Percentiles rank a stretch among this genome's conserved stretches.
Conservation (phyloP, 352 stramenopile genomes). For the Phytophthora agathidicida region DNA sequence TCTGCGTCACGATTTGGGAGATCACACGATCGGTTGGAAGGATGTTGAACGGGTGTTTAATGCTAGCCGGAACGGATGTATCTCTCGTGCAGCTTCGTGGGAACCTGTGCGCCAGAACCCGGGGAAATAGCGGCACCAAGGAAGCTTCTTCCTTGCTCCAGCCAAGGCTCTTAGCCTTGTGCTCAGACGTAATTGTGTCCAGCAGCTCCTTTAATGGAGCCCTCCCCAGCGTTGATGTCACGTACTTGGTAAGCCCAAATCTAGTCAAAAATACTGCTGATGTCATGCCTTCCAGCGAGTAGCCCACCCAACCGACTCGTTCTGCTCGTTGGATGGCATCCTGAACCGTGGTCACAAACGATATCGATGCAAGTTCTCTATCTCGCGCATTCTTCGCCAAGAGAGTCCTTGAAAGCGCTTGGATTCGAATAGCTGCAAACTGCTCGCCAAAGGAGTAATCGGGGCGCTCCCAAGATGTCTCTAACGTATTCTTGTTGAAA, state of each 20-base stretch:
- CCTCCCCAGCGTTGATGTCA: conserved; percentile 33
- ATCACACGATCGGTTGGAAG: conserved; percentile 56
- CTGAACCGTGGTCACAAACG: conserved; percentile 51
- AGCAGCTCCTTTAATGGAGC: conserved; percentile 40
- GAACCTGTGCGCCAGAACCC: conserved; percentile 26
- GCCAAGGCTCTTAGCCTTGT: conserved; percentile 48
- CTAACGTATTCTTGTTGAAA: conserved; percentile 45
- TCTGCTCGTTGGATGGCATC: conserved; percentile 27
- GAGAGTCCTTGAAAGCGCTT: conserved; percentile 60
- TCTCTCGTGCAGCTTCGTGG: conserved; percentile 39
- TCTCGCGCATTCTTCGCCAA: conserved; percentile 40
- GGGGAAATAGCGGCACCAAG: conserved; percentile 38
- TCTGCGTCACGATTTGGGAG: conserved; percentile 56
- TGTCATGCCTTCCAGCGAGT: conserved; percentile 78
- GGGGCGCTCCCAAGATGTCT: conserved; percentile 63
- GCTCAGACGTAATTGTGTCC: conserved; percentile 31
- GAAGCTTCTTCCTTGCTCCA: conserved; percentile 69
- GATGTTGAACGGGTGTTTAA: conserved; percentile 71
- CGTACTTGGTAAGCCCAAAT: conserved; percentile 65
- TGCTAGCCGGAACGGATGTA: conserved; percentile 30
- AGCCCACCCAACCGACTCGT: conserved; percentile 61
- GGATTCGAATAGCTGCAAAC: conserved; percentile 64
- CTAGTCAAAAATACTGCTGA: conserved; percentile 56
- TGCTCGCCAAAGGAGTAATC: conserved; percentile 74
- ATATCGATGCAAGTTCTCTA: conserved; percentile 39